Evolutionary conservation across 306 rosid genomes (phyloP).

Genomic region (Corylus americana): DNA sequence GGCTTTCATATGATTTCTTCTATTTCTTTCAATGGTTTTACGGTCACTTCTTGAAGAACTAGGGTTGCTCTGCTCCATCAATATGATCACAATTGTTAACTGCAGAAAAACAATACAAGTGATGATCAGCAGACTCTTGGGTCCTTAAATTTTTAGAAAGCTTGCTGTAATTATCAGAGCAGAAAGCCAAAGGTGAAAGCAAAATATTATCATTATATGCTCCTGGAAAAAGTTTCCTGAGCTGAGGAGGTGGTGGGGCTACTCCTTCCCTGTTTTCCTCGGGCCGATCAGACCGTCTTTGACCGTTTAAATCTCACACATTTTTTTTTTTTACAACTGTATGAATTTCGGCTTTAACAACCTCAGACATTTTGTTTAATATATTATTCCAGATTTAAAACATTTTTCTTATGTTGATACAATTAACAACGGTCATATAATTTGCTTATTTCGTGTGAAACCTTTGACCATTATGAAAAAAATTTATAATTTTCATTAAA

Average conservation of each 20-base stretch:
- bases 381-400: too few species aligned
- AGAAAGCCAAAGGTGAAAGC: slow-evolving; percentile 23
- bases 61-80: slow-evolving; percentile 55
- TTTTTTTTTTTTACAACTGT: not conserved
- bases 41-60: slow-evolving; percentile 60
- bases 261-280: not conserved
- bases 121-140: not conserved
- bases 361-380: not conserved
- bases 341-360: slow-evolving; percentile 22
- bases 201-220: slow-evolving; percentile 21
- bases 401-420: too few species aligned
- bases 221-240: slow-evolving; percentile 26
- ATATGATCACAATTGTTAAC: not conserved
- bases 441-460: too few species aligned
- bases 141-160: not conserved
- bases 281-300: not conserved
- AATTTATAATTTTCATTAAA: too few species aligned
- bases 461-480: too few species aligned
- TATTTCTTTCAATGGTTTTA: slow-evolving; percentile 55
- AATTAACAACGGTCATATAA: too few species aligned
- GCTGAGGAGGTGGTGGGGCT: slow-evolving; percentile 26
- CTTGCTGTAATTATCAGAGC: slow-evolving; percentile 23
- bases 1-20: slow-evolving; percentile 74
- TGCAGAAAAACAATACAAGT: not conserved
- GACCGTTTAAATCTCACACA: slow-evolving; percentile 13